Conservation (phyloP, 2,329 filamentous ascomycete species). For the Neofusicoccum ribis region DNA sequence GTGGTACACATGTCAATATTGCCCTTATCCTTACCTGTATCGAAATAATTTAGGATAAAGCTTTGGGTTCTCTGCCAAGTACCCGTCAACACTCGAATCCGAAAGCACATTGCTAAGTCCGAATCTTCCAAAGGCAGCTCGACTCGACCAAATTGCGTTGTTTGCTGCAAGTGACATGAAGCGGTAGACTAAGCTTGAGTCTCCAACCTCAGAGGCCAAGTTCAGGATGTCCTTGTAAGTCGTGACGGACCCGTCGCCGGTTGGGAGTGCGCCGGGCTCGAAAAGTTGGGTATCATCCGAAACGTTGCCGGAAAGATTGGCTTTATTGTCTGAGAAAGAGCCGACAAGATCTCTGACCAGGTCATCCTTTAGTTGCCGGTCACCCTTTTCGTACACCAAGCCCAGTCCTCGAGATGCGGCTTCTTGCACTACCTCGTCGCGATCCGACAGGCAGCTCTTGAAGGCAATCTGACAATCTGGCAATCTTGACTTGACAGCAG, state of each 20-base stretch:
- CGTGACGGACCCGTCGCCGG: constrained; percentile 85
- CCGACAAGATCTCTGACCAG: constrained; percentile 85
- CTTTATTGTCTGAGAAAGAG: constrained; percentile 75
- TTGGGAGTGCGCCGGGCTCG: constrained; percentile 85
- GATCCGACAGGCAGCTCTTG: constrained; percentile 79
- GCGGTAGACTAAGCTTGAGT: constrained; percentile 93
- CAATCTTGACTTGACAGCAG: constrained; percentile 70
- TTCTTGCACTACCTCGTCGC: constrained; percentile 94
- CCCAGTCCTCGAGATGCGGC: constrained; percentile 87
- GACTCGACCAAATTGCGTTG: constrained; percentile 95
- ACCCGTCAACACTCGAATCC: constrained; percentile 69
- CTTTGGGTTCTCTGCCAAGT: constrained; percentile 80
- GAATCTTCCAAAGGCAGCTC: constrained; percentile 92
- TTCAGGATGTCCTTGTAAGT: constrained; percentile 98
- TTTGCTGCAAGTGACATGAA: constrained; percentile 98
- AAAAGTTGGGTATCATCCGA: constrained; percentile 91
- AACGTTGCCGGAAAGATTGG: constrained; percentile 72
- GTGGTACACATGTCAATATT: background rate
- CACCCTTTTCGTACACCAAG: constrained; percentile 92
- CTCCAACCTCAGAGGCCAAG: constrained; percentile 92
- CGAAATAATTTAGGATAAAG: constrained; percentile 93
- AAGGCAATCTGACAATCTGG: constrained; percentile 83
- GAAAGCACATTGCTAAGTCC: constrained; percentile 90
- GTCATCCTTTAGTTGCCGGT: constrained; percentile 74
- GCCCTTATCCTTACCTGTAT: constrained; percentile 58